Percentiles rank a stretch among this genome's conserved stretches.
Evolutionary conservation across 2,329 filamentous ascomycete species (phyloP).

Genomic region (Incumbomyces lentus): DNA sequence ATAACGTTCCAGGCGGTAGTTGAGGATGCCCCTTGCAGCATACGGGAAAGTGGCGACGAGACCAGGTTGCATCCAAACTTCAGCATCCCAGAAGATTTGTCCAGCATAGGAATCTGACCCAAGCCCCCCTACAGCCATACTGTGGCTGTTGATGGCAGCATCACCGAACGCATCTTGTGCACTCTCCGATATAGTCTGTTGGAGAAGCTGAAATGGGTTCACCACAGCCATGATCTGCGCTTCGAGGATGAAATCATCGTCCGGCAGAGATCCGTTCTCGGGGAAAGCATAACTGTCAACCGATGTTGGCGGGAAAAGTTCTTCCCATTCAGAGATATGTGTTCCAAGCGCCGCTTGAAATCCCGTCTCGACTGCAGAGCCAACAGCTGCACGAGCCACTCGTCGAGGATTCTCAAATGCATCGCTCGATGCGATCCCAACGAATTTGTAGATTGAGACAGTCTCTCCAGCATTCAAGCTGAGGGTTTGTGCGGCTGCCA

Average conservation of each 20-base stretch:
- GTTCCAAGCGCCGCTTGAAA: slow-evolving; percentile 45
- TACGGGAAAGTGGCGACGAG: slow-evolving; percentile 54
- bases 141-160: slow-evolving; percentile 47
- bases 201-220: slow-evolving; percentile 39
- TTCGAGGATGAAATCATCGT: slow-evolving; percentile 47
- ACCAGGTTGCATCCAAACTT: slow-evolving; percentile 60
- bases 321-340: slow-evolving; percentile 53
- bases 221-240: slow-evolving; percentile 38
- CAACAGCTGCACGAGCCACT: slow-evolving; percentile 46
- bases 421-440: slow-evolving; percentile 59
- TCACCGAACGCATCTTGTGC: slow-evolving; percentile 39
- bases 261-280: slow-evolving; percentile 46
- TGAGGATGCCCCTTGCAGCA: slow-evolving; percentile 52
- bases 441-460: slow-evolving; percentile 53
- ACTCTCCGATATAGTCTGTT: slow-evolving; percentile 43
- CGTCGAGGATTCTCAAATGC: slow-evolving; percentile 50
- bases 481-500: slow-evolving; percentile 51
- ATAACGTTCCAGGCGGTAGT: slow-evolving; percentile 51
- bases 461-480: slow-evolving; percentile 43
- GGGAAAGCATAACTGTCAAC: slow-evolving; percentile 54
- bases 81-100: slow-evolving; percentile 55
- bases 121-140: slow-evolving; percentile 58
- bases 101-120: slow-evolving; percentile 59
- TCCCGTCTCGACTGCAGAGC: slow-evolving; percentile 41
- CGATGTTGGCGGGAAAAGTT: slow-evolving; percentile 48